These are phyloP conservation scores for Stagonosporopsis chrysanthemi DNA, from an alignment of 2,329 filamentous ascomycete genomes.

Conservation along the genomic window DNA sequence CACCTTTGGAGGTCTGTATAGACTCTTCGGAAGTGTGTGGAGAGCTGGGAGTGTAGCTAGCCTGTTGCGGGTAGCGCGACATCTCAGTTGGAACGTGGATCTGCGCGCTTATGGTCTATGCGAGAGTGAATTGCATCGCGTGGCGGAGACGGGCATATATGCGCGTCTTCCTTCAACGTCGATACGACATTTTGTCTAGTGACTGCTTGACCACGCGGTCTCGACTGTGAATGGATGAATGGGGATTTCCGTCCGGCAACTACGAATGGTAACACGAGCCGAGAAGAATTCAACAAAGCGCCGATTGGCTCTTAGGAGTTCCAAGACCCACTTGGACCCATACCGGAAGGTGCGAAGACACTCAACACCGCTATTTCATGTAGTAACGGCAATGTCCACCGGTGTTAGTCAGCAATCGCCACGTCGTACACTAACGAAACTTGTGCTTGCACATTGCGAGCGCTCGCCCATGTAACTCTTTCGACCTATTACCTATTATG, in stretches of 20 bases:
- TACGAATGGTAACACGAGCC: neutral
- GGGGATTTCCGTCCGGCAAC: neutral
- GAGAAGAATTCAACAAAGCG: neutral
- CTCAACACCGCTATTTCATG: neutral
- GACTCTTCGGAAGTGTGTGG: slow-evolving; percentile 41
- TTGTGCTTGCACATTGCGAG: too few relatives aligned
- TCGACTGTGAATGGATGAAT: neutral
- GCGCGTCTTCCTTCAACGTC: neutral
- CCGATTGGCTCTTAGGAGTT: slow-evolving; percentile 1
- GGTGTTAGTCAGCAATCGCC: too few relatives aligned
- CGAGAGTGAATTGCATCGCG: neutral
- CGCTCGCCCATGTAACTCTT: too few relatives aligned
- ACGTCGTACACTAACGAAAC: too few relatives aligned
- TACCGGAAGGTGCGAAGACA: neutral
- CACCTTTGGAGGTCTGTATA: slow-evolving; percentile 12
- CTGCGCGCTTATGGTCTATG: neutral
- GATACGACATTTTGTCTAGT: neutral
- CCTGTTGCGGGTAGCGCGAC: neutral
- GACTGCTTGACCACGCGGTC: neutral
- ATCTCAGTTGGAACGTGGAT: neutral
- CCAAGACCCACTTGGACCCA: neutral
- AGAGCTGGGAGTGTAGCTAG: slow-evolving; percentile 7
- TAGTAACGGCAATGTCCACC: too few relatives aligned
- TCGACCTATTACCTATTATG: too few relatives aligned
- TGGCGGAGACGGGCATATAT: neutral